Conservation (phyloP, 2,329 filamentous ascomycete genomes). For the Aspergillus pseudotamarii region DNA sequence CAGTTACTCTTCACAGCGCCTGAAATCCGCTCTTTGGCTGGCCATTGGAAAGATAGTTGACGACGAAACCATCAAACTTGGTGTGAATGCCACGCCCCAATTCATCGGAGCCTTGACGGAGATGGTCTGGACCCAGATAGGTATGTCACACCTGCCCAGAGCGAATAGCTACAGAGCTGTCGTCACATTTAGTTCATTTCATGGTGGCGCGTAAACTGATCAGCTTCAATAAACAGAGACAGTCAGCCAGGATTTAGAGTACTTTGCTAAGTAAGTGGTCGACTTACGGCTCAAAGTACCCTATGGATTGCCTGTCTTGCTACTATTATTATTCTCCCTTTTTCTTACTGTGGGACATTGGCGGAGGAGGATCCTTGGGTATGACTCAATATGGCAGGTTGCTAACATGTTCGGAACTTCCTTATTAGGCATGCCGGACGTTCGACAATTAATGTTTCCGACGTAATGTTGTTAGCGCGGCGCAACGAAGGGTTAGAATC, state of each 20-base stretch:
- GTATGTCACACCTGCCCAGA: constrained; percentile 50
- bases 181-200: background rate
- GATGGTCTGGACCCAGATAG: constrained; percentile 83
- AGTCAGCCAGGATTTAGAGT: constrained; percentile 63
- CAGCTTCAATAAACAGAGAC: constrained; percentile 45
- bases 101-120: constrained; percentile 86
- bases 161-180: background rate
- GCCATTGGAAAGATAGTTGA: constrained; percentile 86
- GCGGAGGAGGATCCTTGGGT: background rate
- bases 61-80: constrained; percentile 71
- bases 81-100: constrained; percentile 86
- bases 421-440: constrained; percentile 75
- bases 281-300: background rate
- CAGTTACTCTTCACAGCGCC: constrained; percentile 56
- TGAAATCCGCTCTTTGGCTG: constrained; percentile 85
- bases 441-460: constrained; percentile 77
- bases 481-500: constrained; percentile 82
- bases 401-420: constrained; percentile 26
- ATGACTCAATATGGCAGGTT: background rate
- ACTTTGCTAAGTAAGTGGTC: constrained; percentile 57
- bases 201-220: constrained; percentile 14
- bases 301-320: background rate
- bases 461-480: constrained; percentile 83
- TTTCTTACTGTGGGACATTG: background rate
- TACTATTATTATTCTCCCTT: background rate